Evolutionary conservation across 2,329 filamentous ascomycete genomes (phyloP), one percentile per base, ranked within the genome.

Genomic region (Neonectria neomacrospora): DNA sequence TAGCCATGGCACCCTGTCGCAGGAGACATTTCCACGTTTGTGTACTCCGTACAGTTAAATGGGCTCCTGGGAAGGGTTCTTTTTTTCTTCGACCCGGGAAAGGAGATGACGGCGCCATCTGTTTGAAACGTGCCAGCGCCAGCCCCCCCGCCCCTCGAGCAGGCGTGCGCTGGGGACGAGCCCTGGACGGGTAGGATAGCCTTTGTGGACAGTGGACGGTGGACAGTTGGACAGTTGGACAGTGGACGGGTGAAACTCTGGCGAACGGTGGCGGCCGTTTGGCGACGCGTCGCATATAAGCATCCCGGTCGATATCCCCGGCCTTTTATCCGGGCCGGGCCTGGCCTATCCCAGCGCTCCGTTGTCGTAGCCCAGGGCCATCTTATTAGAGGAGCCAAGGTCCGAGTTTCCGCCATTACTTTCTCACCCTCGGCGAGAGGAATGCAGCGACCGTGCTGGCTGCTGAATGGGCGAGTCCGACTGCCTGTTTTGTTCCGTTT

Each of bases 111-210:
- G 26, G 10, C 32, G 34, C 48, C 23, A 54, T 63, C 41, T 54
- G 42, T 37, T 50, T 63, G 60, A 63, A 63, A 63, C 60, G 60
- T 54, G 42, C 55, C 42, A 50, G 47, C 47, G 26, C 54, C 54
- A 41, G 18, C 28, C n/a, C n/a, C n/a, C n/a, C n/a, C n/a, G n/a
- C n/a, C n/a, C n/a, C n/a, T n/a, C n/a, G n/a, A n/a, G n/a, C n/a
- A n/a, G n/a, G n/a, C n/a, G n/a, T n/a, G n/a, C n/a, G n/a, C n/a
- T n/a, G n/a, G n/a, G n/a, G n/a, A n/a, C n/a, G n/a, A 18, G 45
- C 14, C 26, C n/a, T 42, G 4, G 39, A 42, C 39, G n/a, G n/a
- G n/a, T n/a, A n/a, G n/a, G n/a, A n/a, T n/a, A n/a, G n/a, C n/a
- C n/a, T n/a, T n/a, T n/a, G n/a, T n/a, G n/a, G n/a, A n/a, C n/a